Evolutionary conservation across 352 stramenopile species (phyloP), one percentile per base, ranked within the genome.

Genomic region (Bremia lactucae): DNA sequence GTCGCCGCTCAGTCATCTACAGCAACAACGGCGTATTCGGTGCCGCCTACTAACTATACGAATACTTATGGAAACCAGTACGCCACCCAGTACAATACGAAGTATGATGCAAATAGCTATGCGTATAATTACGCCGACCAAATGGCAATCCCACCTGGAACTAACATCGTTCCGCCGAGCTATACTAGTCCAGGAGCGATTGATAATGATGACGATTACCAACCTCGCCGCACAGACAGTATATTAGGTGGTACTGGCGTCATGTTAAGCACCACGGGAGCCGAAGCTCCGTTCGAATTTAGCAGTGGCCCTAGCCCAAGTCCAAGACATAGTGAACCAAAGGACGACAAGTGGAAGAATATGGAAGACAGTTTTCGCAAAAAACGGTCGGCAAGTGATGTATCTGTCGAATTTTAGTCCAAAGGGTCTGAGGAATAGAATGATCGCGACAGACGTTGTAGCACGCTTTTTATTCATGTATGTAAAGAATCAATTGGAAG

Each of bases 351-450:
- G 15, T 76, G 70, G 67, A 65, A 62, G 21, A 77, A 66, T 36
- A 41, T 60, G 13, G 49, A 50, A 8, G 26, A 24, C 29, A 60
- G 41, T 37, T 70, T 68, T 55, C 65, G 53, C 28, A 31, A 66
- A 11, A 76, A 79, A 36, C 64, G 62, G 33, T 66, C 64, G 19
- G 46, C 59, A 18, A 77, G 64, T 38, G 70, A 75, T 49, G 66
- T 68, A 45, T 82, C 69, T 20, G 67, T 83, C 25, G 70, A 83
- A 48, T 83, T 83, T 38, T 83, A 64, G 18, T 14, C 41, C n/a
- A 43, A 23, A 35, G 9, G 23, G n/a, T n/a, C n/a, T n/a, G n/a
- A n/a, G n/a, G n/a, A n/a, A n/a, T n/a, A n/a, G n/a, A n/a, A n/a
- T n/a, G n/a, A n/a, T n/a, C n/a, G n/a, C n/a, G n/a, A n/a, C n/a